Evolutionary conservation across 345 rosid species (phyloP), one percentile per base, ranked within the genome.

Genomic region (Pistacia atlantica): DNA sequence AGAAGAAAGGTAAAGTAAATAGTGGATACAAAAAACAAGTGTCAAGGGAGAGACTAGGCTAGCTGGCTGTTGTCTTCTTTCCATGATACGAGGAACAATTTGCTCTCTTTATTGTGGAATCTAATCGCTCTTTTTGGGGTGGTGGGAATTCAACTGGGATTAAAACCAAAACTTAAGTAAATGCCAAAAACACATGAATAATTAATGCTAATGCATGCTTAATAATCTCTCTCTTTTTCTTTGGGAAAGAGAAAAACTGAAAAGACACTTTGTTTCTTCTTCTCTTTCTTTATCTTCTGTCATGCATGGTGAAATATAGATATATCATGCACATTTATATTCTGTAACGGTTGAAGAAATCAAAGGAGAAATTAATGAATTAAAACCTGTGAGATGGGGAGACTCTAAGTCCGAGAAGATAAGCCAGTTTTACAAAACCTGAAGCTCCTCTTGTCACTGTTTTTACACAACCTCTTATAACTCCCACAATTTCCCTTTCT

Each of bases 381-480:
- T 42, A 42, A 42, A 59, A 91, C 95, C 93, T 83, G 82, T 92
- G 90, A 46, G 78, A 51, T 33, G 91, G 92, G 48, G 95, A 87
- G 79, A 93, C 90, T 69, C 97, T 83, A 45, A 93, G 83, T 66
- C 95, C 95, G 67, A 93, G 80, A 85, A 93, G 77, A 79, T 88
- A 89, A 49, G 84, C 95, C 31, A 89, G 67, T 73, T 83, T 91
- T 49, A 81, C 88, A 77, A 45, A 85, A 28, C 10, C 60, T 31
- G 87, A 86, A 48, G 74, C 67, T 61, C 90, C 93, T 75, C 81
- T 83, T 31, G 88, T 88, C 67, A 88, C 95, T 16, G 82, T 85
- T 69, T 90, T 93, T 12, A 91, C 75, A 55, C 94, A 87, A 2
- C 90, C 97, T 77, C 97, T 87, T 62, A 93, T 82, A 2, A 83